These are phyloP conservation scores for Fragilariopsis cylindrus DNA, from an alignment of 108 stramenopile genomes.

Conservation along the genomic window DNA sequence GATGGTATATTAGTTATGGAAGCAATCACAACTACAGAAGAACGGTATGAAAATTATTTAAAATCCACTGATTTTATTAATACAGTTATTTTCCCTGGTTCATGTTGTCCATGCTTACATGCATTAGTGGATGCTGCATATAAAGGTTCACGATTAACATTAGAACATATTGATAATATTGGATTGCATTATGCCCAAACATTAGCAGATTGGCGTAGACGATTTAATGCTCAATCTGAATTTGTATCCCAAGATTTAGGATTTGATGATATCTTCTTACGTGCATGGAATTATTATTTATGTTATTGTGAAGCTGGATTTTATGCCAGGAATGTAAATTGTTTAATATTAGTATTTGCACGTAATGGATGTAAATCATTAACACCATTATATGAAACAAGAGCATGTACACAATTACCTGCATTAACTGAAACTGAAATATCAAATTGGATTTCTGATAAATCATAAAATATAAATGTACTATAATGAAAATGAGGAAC, in stretches of 20 bases:
- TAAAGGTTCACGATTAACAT: slow-evolving; percentile 64
- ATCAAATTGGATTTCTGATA: slow-evolving; percentile 39
- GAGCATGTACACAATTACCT: slow-evolving; percentile 59
- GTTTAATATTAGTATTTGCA: slow-evolving; percentile 78
- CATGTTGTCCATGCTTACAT: slow-evolving; percentile 86
- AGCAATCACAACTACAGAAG: slow-evolving; percentile 96
- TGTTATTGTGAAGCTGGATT: slow-evolving; percentile 97
- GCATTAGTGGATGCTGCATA: slow-evolving; percentile 89
- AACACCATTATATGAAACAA: slow-evolving; percentile 59
- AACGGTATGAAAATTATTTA: slow-evolving; percentile 89
- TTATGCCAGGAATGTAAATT: slow-evolving; percentile 71
- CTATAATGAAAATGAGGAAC: too few relatives aligned
- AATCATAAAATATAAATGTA: too few relatives aligned
- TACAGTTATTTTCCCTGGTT: slow-evolving; percentile 96
- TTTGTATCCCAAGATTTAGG: slow-evolving; percentile 67
- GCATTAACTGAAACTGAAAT: slow-evolving; percentile 57
- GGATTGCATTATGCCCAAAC: slow-evolving; percentile 96
- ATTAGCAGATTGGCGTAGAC: slow-evolving; percentile 90
- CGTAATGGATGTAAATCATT: slow-evolving; percentile 66
- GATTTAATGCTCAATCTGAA: slow-evolving; percentile 80
- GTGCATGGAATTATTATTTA: slow-evolving; percentile 96
- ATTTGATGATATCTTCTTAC: slow-evolving; percentile 93
- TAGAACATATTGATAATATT: slow-evolving; percentile 91
- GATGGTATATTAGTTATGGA: slow-evolving; percentile 94
- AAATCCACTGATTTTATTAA: slow-evolving; percentile 95